These are phyloP conservation scores for Ilex asprella DNA, from an alignment of 257 asterid species.

Conservation along the genomic window DNA sequence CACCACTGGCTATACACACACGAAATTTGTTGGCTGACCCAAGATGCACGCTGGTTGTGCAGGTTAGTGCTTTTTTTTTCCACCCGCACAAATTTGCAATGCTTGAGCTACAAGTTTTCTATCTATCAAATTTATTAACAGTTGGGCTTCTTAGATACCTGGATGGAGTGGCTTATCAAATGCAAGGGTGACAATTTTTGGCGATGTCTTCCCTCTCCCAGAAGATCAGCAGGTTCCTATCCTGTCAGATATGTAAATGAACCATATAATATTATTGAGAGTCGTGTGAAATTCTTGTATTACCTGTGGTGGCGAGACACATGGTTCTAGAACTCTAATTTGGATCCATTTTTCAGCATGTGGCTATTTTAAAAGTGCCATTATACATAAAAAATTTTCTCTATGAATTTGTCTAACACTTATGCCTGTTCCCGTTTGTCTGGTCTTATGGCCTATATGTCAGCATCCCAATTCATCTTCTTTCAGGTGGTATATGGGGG, in stretches of 20 bases:
- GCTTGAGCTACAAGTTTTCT: conserved; percentile 10
- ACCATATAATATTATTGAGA: not conserved
- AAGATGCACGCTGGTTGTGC: conserved; percentile 84
- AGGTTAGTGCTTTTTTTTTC: conserved; percentile 44
- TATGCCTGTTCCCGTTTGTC: no score
- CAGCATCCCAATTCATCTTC: no score
- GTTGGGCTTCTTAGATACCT: conserved; percentile 51
- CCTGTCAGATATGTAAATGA: conserved; percentile 11
- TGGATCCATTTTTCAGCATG: no score
- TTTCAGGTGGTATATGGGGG: not conserved
- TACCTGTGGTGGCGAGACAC: not conserved
- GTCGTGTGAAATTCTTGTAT: no score
- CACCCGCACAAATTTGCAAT: not conserved
- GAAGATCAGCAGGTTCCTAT: conserved; percentile 78
- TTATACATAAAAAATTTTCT: no score
- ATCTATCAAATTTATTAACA: conserved; percentile 15
- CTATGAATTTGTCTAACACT: no score
- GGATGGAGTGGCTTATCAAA: conserved; percentile 99
- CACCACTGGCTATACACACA: conserved; percentile 98
- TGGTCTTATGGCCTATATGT: no score
- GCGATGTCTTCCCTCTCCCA: conserved; percentile 88
- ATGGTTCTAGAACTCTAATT: no score
- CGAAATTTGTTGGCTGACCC: conserved; percentile 94
- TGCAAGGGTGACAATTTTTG: conserved; percentile 93
- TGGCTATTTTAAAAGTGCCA: no score